These are phyloP conservation scores for Globisporangium irregulare DNA, from an alignment of 352 stramenopile genomes.

Conservation along the genomic window DNA sequence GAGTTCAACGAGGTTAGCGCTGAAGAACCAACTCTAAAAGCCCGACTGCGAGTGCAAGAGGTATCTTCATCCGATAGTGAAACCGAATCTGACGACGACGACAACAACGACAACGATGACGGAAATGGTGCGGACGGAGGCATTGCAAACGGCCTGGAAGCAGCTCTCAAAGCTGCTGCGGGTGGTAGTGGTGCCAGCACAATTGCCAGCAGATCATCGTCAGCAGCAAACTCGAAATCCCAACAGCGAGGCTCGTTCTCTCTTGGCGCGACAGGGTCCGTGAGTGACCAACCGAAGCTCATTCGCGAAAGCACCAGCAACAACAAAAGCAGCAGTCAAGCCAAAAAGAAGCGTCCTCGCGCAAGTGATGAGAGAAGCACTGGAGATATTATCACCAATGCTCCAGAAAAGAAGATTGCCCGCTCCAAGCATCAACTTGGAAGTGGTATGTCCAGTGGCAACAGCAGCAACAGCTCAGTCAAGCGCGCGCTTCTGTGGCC, in stretches of 20 bases:
- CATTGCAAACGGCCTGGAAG: slow-evolving; percentile 48
- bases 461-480: not conserved
- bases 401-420: slow-evolving; percentile 14
- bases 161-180: slow-evolving; percentile 43
- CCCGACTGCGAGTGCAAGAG: slow-evolving; percentile 5
- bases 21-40: not conserved
- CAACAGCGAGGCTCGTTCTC: slow-evolving; percentile 10
- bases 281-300: slow-evolving; percentile 11
- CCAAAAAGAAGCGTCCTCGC: slow-evolving; percentile 19
- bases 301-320: not conserved
- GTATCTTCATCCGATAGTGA: slow-evolving; percentile 29
- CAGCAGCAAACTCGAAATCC: not conserved
- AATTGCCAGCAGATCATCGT: not conserved
- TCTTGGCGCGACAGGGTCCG: slow-evolving; percentile 4
- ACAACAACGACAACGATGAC: slow-evolving; percentile 23
- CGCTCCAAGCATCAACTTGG: slow-evolving; percentile 8
- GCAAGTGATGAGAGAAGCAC: not conserved
- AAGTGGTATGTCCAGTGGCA: not conserved
- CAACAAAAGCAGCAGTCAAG: not conserved
- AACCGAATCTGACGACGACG: slow-evolving; percentile 18
- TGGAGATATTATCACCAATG: not conserved
- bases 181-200: slow-evolving; percentile 10
- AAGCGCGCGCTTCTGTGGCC: slow-evolving; percentile 73
- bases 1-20: not conserved
- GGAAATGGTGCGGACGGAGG: slow-evolving; percentile 1